Base-by-base conservation (phyloP, 2,329 filamentous ascomycete genomes). In the Fusarium denticulatum region DNA sequence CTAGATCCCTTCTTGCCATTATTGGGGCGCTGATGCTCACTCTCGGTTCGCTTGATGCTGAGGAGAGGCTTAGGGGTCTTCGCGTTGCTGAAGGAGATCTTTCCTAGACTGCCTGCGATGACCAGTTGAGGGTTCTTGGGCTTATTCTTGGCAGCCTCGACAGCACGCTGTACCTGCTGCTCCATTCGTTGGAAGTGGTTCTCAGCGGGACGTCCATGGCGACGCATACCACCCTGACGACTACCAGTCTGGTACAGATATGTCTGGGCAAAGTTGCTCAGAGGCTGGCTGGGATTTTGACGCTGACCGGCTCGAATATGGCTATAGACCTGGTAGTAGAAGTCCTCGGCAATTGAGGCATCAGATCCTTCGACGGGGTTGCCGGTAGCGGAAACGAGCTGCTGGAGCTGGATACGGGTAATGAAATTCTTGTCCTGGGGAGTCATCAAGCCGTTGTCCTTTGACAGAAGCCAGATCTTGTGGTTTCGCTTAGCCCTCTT, bases 401-500 rank as follows among this genome's bases (percentile, higher is more conserved):
- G 96, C 84, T 99, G 96, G 59, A 99, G 88, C 81, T 99, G 96
- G 74, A 99, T 99, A 24, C 96, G 92, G 10, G 96, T 98, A 75
- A 99, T 97, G 83, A 98, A 99, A 81, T 98, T 99, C 87, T 99
- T 99, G 84, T 99, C 96, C 80, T 98, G 96, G 1, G 96, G 96
- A 8, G 96, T 99, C 96, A 99, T 99, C 69, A 99, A 85, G 30
- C 96, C 96, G 79, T 99, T 99, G 78, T 97, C 95, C 83, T 94
- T 95, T 30, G 94, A 97, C 60, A 98, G 85, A 46, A 97, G 87
- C 84, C 95, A 96, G 71, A 99, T 98, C 86, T 99, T 99, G 85
- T 98, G 96, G 80, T 99, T 98, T 46, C 96, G 91, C 87, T 99
- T 99, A 11, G 96, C 95, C 57, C 96, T 91, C 83, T 95, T 96